Evolutionary conservation across 2,329 filamentous ascomycete species (phyloP).

Genomic region (Periconia sp.): DNA sequence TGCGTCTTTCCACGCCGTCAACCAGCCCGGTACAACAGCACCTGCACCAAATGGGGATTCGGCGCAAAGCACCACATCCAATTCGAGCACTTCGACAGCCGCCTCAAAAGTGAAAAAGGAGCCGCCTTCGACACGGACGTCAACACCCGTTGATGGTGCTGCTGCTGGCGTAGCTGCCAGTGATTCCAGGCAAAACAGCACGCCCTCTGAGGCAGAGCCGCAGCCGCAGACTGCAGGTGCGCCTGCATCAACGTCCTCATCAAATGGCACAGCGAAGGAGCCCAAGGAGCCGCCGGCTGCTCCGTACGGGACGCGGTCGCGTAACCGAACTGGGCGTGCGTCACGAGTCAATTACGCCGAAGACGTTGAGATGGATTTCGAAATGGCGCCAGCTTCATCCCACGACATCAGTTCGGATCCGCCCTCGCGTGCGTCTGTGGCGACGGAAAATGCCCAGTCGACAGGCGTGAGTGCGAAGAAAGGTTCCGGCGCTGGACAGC

Average conservation of each 20-base stretch:
- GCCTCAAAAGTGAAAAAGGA: constrained; percentile 34
- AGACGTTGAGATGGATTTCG: constrained; percentile 88
- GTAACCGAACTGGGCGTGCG: constrained; percentile 73
- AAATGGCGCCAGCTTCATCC: constrained; percentile 61
- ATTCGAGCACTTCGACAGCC: constrained; percentile 26
- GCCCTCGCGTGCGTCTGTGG: constrained; percentile 38
- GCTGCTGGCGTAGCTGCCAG: constrained; percentile 11
- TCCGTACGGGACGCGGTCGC: constrained; percentile 89
- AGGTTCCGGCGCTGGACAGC: constrained; percentile 41
- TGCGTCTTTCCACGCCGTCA: constrained; percentile 32
- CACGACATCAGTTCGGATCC: constrained; percentile 56
- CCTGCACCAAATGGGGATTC: constrained; percentile 10
- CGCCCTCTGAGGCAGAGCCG: constrained; percentile 29
- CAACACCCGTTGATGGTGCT: constrained; percentile 31
- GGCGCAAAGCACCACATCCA: constrained; percentile 31
- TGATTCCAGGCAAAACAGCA: constrained; percentile 28
- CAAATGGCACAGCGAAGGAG: constrained; percentile 37
- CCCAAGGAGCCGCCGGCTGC: constrained; percentile 41
- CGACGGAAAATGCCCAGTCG: constrained; percentile 35
- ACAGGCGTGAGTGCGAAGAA: constrained; percentile 41
- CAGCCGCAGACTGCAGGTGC: constrained; percentile 32
- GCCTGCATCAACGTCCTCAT: constrained; percentile 29
- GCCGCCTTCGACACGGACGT: constrained; percentile 38
- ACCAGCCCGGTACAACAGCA: constrained; percentile 22
- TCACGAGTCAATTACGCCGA: constrained; percentile 93